A percentile compares a stretch with the other conserved stretches of the same genome.
phyloP scores from a whole-genome alignment of 495 filamentous ascomycete species.

The Pseudoneurospora amorphoporcata region DNA sequence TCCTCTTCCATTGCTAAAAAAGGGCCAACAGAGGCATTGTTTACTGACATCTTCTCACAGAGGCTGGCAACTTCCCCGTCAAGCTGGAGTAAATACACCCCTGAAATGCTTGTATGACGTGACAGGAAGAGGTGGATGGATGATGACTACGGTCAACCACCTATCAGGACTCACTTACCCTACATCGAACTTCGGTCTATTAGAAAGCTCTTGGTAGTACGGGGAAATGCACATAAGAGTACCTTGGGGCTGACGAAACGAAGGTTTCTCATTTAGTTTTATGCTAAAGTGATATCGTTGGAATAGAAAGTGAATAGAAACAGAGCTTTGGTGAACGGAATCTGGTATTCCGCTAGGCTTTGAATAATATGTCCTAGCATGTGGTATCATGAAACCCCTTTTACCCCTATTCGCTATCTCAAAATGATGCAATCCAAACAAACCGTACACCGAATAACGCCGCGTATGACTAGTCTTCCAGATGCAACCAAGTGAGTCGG shows the following conservation, averaged over 20 bases:
- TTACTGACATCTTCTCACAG: constrained; percentile 36
- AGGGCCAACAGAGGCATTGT: background rate
- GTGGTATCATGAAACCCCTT: background rate
- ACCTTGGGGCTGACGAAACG: constrained; percentile 1
- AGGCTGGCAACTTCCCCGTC: constrained; percentile 84
- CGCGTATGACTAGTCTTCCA: background rate
- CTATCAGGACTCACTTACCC: background rate
- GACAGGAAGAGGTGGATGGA: background rate
- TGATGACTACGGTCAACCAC: background rate
- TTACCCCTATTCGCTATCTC: background rate
- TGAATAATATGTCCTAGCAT: background rate
- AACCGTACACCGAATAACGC: background rate
- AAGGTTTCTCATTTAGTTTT: background rate
- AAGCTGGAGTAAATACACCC: constrained; percentile 41
- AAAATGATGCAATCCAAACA: background rate
- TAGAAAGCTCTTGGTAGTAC: constrained; percentile 12
- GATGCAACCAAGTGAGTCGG: background rate
- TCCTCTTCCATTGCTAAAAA: background rate
- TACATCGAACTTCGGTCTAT: constrained; percentile 10
- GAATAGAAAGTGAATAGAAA: background rate
- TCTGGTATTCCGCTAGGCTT: background rate
- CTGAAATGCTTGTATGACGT: background rate
- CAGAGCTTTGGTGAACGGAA: background rate
- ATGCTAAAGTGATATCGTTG: background rate
- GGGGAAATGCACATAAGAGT: constrained; percentile 22